These are phyloP conservation scores for Dimocarpus longan DNA, from an alignment of 345 rosid genomes.

Conservation along the genomic window DNA sequence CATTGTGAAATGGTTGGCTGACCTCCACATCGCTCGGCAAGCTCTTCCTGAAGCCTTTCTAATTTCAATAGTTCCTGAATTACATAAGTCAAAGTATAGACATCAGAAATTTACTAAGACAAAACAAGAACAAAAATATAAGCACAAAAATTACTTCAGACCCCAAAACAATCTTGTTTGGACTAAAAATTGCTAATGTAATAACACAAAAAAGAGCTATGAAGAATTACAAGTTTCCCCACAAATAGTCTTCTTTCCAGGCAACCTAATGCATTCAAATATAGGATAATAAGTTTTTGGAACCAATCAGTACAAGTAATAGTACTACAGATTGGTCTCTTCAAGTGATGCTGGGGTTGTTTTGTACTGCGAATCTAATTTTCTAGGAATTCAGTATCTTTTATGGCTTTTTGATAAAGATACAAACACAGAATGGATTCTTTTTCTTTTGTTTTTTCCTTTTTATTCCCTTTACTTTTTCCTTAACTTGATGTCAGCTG, in stretches of 20 bases:
- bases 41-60: slow-evolving; percentile 77
- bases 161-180: neutral
- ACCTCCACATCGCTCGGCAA: slow-evolving; percentile 65
- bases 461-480: neutral
- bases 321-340: neutral
- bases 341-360: neutral
- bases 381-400: neutral
- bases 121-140: neutral
- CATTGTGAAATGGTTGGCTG: slow-evolving; percentile 78
- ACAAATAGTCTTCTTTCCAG: neutral
- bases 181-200: neutral
- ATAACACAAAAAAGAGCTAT: neutral
- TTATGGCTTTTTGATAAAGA: neutral
- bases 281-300: neutral
- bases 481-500: neutral
- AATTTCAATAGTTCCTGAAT: slow-evolving; percentile 81
- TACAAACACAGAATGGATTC: neutral
- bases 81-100: slow-evolving; percentile 4
- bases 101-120: slow-evolving; percentile 22
- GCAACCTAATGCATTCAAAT: neutral
- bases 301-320: neutral
- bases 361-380: neutral
- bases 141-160: neutral
- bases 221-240: neutral
- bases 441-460: neutral